These are phyloP conservation scores for Wallacemonas rigidus DNA, from an alignment of 208 protist species.

Conservation along the genomic window DNA sequence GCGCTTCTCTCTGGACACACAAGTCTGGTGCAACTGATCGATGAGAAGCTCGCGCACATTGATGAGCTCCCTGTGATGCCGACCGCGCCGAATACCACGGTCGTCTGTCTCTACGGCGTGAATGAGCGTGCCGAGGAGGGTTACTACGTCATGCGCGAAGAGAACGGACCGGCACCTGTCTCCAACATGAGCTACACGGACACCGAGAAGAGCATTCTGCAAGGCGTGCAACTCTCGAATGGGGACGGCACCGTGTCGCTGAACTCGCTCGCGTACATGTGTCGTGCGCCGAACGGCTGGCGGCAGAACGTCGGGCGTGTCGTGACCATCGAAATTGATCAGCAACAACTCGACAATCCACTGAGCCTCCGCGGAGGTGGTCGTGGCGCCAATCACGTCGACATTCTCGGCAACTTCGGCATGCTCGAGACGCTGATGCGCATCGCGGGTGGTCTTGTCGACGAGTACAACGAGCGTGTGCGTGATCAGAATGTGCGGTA, in stretches of 20 bases:
- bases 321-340: constrained; percentile 80
- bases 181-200: constrained; percentile 40
- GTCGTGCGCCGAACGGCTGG: constrained; percentile 87
- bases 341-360: constrained; percentile 32
- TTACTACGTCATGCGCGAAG: constrained; percentile 59
- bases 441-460: constrained; percentile 71
- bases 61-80: constrained; percentile 71
- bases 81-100: constrained; percentile 75
- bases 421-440: constrained; percentile 78
- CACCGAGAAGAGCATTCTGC: constrained; percentile 3
- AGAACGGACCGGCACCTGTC: constrained; percentile 13
- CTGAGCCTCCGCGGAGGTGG: constrained; percentile 66
- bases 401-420: constrained; percentile 89
- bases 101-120: constrained; percentile 91
- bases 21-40: constrained; percentile 37
- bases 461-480: constrained; percentile 11
- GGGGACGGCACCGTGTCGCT: constrained; percentile 93
- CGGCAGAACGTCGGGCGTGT: constrained; percentile 73
- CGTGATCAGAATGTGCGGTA: background rate
- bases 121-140: constrained; percentile 76
- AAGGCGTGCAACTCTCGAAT: constrained; percentile 74
- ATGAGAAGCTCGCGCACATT: constrained; percentile 31
- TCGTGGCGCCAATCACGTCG: constrained; percentile 82
- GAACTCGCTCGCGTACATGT: constrained; percentile 90
- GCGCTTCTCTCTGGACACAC: constrained; percentile 55